A percentile compares a stretch with the other conserved stretches of the same genome.
These are phyloP conservation scores for Vinca major DNA, from an alignment of 305 asterid genomes.

Conservation along the genomic window DNA sequence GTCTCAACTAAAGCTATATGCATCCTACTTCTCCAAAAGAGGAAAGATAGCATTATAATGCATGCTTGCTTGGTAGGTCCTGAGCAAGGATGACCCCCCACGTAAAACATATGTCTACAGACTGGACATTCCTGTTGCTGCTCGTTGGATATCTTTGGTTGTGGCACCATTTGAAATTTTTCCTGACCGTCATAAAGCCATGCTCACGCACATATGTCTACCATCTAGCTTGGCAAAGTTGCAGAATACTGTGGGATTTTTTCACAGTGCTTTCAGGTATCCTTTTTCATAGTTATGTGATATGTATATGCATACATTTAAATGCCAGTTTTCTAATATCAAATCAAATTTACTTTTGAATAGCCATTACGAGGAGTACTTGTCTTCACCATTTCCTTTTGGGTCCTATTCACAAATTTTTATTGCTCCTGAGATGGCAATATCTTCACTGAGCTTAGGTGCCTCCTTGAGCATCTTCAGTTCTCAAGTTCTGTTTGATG, in stretches of 20 bases:
- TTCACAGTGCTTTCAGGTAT: conserved; percentile 86
- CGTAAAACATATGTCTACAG: conserved; percentile 80
- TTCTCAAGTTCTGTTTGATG: conserved; percentile 81
- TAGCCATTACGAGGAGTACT: conserved; percentile 92
- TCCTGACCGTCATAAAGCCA: conserved; percentile 64
- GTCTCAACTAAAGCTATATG: not conserved
- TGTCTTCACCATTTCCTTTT: conserved; percentile 84
- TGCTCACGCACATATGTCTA: conserved; percentile 65
- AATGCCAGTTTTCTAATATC: not conserved
- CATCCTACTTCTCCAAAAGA: not conserved
- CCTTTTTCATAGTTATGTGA: conserved; percentile 10
- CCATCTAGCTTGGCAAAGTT: conserved; percentile 68
- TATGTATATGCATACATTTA: not conserved
- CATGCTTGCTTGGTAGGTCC: conserved; percentile 40
- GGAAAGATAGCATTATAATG: not conserved
- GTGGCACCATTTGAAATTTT: conserved; percentile 89
- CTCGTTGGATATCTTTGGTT: conserved; percentile 83
- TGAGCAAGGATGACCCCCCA: conserved; percentile 84
- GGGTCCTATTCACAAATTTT: conserved; percentile 91
- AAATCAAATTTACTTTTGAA: conserved; percentile 16
- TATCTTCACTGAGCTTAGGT: conserved; percentile 71
- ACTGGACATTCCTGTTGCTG: conserved; percentile 86
- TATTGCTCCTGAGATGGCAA: conserved; percentile 81
- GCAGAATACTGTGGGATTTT: conserved; percentile 68
- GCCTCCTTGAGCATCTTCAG: conserved; percentile 90